These are phyloP conservation scores for Gnomoniopsis smithogilvyi DNA, from an alignment of 2,329 filamentous ascomycete species.

Conservation along the genomic window DNA sequence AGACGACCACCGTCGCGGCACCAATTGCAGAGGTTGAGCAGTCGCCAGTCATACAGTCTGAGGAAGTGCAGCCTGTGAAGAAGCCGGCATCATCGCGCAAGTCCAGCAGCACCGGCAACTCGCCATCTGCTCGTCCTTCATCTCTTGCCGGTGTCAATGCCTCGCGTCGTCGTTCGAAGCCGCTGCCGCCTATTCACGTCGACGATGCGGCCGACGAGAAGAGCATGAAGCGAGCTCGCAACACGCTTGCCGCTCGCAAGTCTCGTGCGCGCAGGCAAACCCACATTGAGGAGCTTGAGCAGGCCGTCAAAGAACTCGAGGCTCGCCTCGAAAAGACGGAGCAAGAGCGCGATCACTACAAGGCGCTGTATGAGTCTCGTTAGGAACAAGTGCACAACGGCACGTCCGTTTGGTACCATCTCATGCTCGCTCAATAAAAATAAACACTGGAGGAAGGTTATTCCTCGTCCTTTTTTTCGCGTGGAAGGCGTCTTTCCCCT, in stretches of 20 bases:
- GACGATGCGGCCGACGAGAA: slow-evolving; percentile 69
- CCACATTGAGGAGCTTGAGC: slow-evolving; percentile 71
- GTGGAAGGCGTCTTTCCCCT: not conserved
- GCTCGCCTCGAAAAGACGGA: slow-evolving; percentile 24
- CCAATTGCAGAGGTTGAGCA: slow-evolving; percentile 29
- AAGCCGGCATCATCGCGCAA: slow-evolving; percentile 42
- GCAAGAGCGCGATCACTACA: not conserved
- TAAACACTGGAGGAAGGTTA: not conserved
- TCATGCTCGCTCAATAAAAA: not conserved
- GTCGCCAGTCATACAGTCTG: slow-evolving; percentile 41
- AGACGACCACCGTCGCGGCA: slow-evolving; percentile 24
- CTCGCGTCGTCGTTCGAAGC: slow-evolving; percentile 75
- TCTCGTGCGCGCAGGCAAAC: slow-evolving; percentile 83
- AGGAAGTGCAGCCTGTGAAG: slow-evolving; percentile 47
- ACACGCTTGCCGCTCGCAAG: slow-evolving; percentile 90
- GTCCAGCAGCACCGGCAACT: slow-evolving; percentile 41
- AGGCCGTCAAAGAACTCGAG: slow-evolving; percentile 66
- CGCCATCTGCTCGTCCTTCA: slow-evolving; percentile 57
- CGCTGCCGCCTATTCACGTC: slow-evolving; percentile 73
- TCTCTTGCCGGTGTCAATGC: slow-evolving; percentile 63
- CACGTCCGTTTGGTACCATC: not conserved
- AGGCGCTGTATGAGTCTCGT: not conserved
- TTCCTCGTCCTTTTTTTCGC: not conserved
- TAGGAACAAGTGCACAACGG: not conserved
- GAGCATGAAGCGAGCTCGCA: slow-evolving; percentile 91